These are phyloP conservation scores for Hypoxylon lenormandii DNA, from an alignment of 495 filamentous ascomycete genomes.

Conservation along the genomic window DNA sequence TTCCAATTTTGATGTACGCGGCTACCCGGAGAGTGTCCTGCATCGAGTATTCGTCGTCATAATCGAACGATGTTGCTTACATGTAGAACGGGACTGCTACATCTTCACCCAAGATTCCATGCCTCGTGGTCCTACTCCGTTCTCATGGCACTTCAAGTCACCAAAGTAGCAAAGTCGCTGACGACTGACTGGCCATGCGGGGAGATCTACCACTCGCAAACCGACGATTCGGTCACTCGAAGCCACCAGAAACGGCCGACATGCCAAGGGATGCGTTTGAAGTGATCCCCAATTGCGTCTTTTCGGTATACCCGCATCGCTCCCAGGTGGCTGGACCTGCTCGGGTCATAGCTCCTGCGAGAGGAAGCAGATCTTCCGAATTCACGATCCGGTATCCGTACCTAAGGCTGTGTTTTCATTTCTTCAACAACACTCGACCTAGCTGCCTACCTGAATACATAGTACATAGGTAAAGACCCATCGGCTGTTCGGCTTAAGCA, in stretches of 20 bases:
- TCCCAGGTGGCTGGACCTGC: conserved; percentile 29
- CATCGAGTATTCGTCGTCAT: conserved; percentile 29
- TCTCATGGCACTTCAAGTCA: conserved; percentile 5
- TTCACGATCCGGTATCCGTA: conserved; percentile 9
- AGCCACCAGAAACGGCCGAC: background rate
- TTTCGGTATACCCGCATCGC: conserved; percentile 4
- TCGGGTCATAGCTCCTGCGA: conserved; percentile 14
- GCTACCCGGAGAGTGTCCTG: conserved; percentile 12
- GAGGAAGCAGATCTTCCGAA: conserved; percentile 41
- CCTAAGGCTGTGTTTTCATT: conserved; percentile 28
- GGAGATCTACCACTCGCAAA: conserved; percentile 31
- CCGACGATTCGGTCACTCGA: conserved; percentile 1
- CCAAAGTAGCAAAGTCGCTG: background rate
- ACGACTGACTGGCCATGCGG: conserved; percentile 8
- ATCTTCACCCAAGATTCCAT: background rate
- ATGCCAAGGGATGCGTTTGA: conserved; percentile 23
- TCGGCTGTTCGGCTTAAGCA: background rate
- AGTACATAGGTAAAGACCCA: too few species aligned
- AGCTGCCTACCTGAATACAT: too few species aligned
- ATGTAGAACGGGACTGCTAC: conserved; percentile 13
- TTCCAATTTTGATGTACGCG: conserved; percentile 30
- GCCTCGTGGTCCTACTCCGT: conserved; percentile 12
- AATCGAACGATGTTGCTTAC: conserved; percentile 34
- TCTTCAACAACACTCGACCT: too few species aligned
- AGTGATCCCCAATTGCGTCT: conserved; percentile 17